Conservation (phyloP, 2,329 filamentous ascomycete species). For the Blumeria graminis region DNA sequence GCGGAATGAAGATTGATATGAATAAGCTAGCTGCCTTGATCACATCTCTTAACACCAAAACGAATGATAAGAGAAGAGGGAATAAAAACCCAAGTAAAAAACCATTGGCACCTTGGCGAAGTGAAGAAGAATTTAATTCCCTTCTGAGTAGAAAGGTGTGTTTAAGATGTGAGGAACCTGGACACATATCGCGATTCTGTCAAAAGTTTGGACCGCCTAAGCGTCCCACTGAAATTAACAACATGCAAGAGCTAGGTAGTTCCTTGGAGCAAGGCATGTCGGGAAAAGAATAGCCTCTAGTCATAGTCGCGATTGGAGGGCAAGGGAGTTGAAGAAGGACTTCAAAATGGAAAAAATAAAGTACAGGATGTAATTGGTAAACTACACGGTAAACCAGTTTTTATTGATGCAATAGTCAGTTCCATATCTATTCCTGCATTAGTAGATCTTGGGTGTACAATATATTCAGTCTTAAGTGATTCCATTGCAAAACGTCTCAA, state of each 20-base stretch:
- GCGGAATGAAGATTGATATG: not conserved
- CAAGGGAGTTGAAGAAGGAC: not conserved
- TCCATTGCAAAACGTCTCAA: not conserved
- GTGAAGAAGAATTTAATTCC: not conserved
- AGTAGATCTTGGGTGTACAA: not conserved
- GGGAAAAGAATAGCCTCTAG: constrained; percentile 1
- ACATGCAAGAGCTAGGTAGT: not conserved
- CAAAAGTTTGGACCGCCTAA: not conserved
- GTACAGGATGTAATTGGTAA: not conserved
- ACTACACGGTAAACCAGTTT: not conserved
- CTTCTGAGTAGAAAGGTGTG: not conserved
- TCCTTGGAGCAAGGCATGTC: not conserved
- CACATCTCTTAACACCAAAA: not conserved
- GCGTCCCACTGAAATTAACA: not conserved
- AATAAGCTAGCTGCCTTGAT: not conserved
- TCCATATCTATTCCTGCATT: not conserved
- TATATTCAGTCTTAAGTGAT: not conserved
- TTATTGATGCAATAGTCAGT: not conserved
- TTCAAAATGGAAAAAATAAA: no score
- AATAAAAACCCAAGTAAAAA: not conserved
- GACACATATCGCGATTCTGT: not conserved
- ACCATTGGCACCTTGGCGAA: not conserved
- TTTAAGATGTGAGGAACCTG: not conserved
- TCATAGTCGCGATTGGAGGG: not conserved
- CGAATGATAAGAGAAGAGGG: not conserved